Percentiles rank a stretch among this genome's conserved stretches.
phyloP scores from a whole-genome alignment of 331 rosid genomes.

The Quercus tomentella region DNA sequence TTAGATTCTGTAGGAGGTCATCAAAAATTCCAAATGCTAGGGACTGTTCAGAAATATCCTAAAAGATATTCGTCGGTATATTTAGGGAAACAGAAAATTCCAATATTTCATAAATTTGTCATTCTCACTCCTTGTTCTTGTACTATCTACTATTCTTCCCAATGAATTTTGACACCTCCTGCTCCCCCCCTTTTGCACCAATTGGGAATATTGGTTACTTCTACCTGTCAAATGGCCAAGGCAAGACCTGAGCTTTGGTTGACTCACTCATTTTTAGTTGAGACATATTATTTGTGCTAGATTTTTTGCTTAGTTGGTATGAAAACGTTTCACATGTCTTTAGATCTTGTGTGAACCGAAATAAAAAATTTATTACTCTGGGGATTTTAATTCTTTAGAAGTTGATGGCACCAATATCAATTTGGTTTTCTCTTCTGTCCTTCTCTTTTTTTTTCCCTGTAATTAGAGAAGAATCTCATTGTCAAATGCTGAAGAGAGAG shows the following conservation, averaged over 20 bases:
- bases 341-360: neutral
- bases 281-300: neutral
- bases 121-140: neutral
- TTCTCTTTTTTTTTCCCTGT: neutral
- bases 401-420: neutral
- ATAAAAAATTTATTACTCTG: neutral
- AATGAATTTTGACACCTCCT: neutral
- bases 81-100: neutral
- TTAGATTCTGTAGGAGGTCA: neutral
- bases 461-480: neutral
- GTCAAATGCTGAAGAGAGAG: neutral
- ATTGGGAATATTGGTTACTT: neutral
- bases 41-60: neutral
- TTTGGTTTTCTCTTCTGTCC: neutral
- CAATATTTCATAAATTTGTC: neutral
- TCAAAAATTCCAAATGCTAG: neutral
- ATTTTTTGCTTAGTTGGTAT: neutral
- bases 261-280: neutral
- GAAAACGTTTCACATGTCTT: neutral
- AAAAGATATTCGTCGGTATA: neutral
- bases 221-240: conserved; percentile 1
- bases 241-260: neutral
- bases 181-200: neutral
- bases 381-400: neutral
- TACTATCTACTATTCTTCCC: conserved; percentile 1